phyloP scores from a whole-genome alignment of 2,329 filamentous ascomycete species.

The Penicillium glabrum region DNA sequence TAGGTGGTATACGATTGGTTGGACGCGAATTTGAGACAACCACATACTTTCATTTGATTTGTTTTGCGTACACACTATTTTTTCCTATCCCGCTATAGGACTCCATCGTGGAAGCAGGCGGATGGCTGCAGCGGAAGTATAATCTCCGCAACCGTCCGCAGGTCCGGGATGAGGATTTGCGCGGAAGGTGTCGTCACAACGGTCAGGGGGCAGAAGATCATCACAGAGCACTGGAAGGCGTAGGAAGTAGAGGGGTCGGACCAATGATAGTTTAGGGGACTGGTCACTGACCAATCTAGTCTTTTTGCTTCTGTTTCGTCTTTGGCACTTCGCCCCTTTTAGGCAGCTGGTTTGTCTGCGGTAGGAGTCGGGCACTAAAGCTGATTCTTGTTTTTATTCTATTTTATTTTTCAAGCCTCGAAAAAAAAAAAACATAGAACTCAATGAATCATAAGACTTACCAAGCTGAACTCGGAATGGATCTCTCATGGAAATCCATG shows the following conservation, averaged over 20 bases:
- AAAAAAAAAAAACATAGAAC: background rate
- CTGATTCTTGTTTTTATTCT: background rate
- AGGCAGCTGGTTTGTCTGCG: background rate
- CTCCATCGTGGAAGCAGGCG: background rate
- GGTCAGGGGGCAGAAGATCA: constrained; percentile 11
- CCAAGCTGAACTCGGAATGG: background rate
- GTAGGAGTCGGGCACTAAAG: background rate
- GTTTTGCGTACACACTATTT: background rate
- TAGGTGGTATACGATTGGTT: background rate
- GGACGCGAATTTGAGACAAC: background rate
- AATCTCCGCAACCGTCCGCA: constrained; percentile 15
- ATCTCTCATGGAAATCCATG: background rate
- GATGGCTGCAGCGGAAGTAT: background rate
- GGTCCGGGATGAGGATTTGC: constrained; percentile 2
- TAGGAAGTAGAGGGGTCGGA: background rate
- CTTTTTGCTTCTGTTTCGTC: background rate
- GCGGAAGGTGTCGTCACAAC: constrained; percentile 10
- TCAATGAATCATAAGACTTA: background rate
- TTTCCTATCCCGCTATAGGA: background rate
- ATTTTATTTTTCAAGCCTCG: background rate
- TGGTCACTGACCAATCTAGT: background rate
- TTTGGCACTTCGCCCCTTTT: background rate
- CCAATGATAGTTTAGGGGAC: background rate
- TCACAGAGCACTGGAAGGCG: constrained; percentile 5
- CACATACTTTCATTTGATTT: background rate